phyloP scores from a whole-genome alignment of 2,329 filamentous ascomycete species.

The Leptographium wingfieldii region DNA sequence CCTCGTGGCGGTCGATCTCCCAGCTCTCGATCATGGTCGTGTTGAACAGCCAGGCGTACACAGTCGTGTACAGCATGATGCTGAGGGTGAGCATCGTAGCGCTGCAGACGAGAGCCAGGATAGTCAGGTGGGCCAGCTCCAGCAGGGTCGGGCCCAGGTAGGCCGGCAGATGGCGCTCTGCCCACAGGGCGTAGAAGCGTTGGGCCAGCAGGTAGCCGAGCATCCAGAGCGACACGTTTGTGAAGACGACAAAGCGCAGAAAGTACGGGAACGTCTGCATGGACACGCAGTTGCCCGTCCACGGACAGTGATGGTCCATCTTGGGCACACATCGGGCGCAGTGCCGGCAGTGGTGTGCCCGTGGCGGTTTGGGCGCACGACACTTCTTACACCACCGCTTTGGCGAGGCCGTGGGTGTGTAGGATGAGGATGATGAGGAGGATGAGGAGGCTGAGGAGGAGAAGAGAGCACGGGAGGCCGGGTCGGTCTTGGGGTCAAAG shows the following conservation, averaged over 20 bases:
- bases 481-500: not conserved
- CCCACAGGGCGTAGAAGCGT: conserved; percentile 49
- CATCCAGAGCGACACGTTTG: conserved; percentile 50
- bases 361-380: conserved; percentile 57
- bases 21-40: conserved; percentile 72
- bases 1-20: conserved; percentile 55
- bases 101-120: conserved; percentile 44
- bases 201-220: conserved; percentile 48
- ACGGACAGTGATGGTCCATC: conserved; percentile 83
- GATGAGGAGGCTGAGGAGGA: conserved; percentile 1
- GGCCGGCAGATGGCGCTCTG: conserved; percentile 51
- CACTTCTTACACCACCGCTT: conserved; percentile 65
- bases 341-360: conserved; percentile 70
- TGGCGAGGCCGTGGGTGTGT: not conserved
- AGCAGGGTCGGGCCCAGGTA: conserved; percentile 57
- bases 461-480: not conserved
- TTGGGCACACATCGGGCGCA: conserved; percentile 64
- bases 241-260: conserved; percentile 61
- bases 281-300: conserved; percentile 74
- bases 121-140: conserved; percentile 48
- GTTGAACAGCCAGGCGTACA: conserved; percentile 52
- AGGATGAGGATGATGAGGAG: not conserved
- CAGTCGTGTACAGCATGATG: conserved; percentile 51
- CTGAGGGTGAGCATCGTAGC: conserved; percentile 48
- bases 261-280: conserved; percentile 75